phyloP scores from a whole-genome alignment of 1,139 yeast species.

The Saccharomyces hybrid region DNA sequence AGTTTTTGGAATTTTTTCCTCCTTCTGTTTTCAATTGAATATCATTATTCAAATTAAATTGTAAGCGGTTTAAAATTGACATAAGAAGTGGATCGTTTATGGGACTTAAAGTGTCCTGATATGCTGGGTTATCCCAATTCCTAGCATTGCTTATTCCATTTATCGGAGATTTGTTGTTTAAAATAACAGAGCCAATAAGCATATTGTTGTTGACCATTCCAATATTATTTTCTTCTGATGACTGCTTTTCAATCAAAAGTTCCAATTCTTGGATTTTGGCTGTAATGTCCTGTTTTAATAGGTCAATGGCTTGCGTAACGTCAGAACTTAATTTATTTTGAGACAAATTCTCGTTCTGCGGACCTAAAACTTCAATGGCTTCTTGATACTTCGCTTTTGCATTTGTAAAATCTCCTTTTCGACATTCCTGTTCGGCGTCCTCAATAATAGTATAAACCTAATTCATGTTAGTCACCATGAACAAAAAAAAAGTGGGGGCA shows the following conservation, averaged over 20 bases:
- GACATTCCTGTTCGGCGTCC: constrained; percentile 21
- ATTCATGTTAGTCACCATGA: not conserved
- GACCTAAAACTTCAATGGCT: constrained; percentile 11
- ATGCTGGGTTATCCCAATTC: constrained; percentile 5
- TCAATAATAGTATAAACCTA: constrained; percentile 22
- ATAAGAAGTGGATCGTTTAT: constrained; percentile 10
- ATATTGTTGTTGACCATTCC: constrained; percentile 7
- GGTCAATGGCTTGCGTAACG: constrained; percentile 15
- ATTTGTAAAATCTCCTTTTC: constrained; percentile 14
- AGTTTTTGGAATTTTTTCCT: constrained; percentile 4
- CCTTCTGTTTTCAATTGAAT: constrained; percentile 8
- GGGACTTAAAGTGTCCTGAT: constrained; percentile 3
- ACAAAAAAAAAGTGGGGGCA: not conserved
- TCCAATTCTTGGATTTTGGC: constrained; percentile 10
- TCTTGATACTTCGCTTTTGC: constrained; percentile 15
- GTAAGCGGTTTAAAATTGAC: constrained; percentile 5
- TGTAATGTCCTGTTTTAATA: constrained; percentile 19
- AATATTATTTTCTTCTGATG: constrained; percentile 6
- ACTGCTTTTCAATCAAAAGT: constrained; percentile 10
- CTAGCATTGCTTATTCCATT: constrained; percentile 6
- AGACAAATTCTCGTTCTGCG: constrained; percentile 5
- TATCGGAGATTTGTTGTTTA: constrained; percentile 10
- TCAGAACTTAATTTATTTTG: constrained; percentile 7
- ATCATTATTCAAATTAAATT: constrained; percentile 1
- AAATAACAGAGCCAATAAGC: constrained; percentile 5